Percentiles rank a stretch among this genome's conserved stretches.
Conservation (phyloP, 2,329 filamentous ascomycete genomes). For the Paecilomyces fulvus region DNA sequence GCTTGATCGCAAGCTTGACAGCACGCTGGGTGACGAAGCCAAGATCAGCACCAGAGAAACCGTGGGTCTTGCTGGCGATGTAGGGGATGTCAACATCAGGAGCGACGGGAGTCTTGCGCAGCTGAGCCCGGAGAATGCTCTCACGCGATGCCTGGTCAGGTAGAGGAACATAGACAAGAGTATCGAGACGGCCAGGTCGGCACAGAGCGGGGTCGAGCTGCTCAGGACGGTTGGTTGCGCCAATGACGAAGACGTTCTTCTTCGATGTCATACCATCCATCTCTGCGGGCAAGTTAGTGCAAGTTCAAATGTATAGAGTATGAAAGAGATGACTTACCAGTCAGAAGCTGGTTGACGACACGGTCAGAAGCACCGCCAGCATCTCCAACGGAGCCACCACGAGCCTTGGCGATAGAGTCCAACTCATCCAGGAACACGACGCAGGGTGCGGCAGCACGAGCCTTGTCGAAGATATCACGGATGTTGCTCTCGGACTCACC, state of each 20-base stretch:
- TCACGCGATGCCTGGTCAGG: conserved; percentile 85
- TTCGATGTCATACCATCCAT: conserved; percentile 99
- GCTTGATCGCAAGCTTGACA: conserved; percentile 98
- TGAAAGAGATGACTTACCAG: conserved; percentile 52
- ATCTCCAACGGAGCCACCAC: conserved; percentile 92
- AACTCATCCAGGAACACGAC: conserved; percentile 98
- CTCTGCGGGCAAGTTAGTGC: conserved; percentile 53
- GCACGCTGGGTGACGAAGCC: conserved; percentile 98
- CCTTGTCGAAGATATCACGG: conserved; percentile 99
- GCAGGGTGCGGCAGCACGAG: conserved; percentile 92
- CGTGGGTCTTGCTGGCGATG: conserved; percentile 95
- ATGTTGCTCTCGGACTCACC: conserved; percentile 99
- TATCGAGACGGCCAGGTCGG: conserved; percentile 97
- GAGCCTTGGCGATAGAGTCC: conserved; percentile 98
- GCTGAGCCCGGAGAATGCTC: conserved; percentile 86
- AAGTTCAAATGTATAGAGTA: background rate
- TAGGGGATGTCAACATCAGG: conserved; percentile 77
- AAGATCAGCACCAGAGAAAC: conserved; percentile 98
- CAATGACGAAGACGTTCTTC: conserved; percentile 99
- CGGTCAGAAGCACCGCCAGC: conserved; percentile 97
- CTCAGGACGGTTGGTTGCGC: conserved; percentile 96
- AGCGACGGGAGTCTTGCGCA: conserved; percentile 94
- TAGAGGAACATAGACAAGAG: conserved; percentile 94
- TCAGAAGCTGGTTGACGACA: conserved; percentile 99
- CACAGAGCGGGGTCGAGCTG: conserved; percentile 96